A percentile compares a stretch with the other conserved stretches of the same genome.
Evolutionary conservation across 768 basidiomycete genomes (phyloP).

Genomic region (Cantharellus cinnabarinus): DNA sequence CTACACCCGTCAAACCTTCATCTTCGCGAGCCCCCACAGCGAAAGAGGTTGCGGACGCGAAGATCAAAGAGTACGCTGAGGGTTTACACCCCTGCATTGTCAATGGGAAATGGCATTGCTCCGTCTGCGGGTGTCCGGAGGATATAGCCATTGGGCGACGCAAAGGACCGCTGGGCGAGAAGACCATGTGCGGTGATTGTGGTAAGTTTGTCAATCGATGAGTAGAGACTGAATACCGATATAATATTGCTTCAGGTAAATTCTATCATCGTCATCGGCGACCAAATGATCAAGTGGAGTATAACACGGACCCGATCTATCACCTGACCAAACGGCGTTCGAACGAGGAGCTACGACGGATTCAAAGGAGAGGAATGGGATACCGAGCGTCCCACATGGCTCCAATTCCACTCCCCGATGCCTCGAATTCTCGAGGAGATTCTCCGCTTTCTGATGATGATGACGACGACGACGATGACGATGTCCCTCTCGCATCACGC

Average conservation of each 20-base stretch:
- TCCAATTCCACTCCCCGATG: constrained; percentile 2
- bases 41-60: constrained; percentile 55
- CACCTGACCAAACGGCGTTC: constrained; percentile 41
- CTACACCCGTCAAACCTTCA: background rate
- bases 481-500: constrained; percentile 4
- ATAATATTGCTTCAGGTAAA: constrained; percentile 36
- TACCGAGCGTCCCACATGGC: constrained; percentile 13
- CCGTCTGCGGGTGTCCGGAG: constrained; percentile 84
- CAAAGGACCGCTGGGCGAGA: constrained; percentile 78
- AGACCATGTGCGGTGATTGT: constrained; percentile 81
- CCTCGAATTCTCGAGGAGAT: constrained; percentile 1
- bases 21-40: constrained; percentile 21
- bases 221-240: background rate
- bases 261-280: constrained; percentile 76
- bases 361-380: constrained; percentile 26
- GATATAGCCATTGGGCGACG: constrained; percentile 65
- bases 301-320: constrained; percentile 52
- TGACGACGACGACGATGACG: constrained; percentile 10
- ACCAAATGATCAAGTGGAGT: constrained; percentile 52
- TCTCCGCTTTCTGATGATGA: constrained; percentile 7
- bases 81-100: constrained; percentile 67
- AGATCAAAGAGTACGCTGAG: constrained; percentile 64
- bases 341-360: constrained; percentile 31
- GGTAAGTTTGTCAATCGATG: constrained; percentile 32
- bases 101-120: constrained; percentile 84